Base-by-base conservation (phyloP, 441 rosid genomes). In the Pelargonium australe region DNA sequence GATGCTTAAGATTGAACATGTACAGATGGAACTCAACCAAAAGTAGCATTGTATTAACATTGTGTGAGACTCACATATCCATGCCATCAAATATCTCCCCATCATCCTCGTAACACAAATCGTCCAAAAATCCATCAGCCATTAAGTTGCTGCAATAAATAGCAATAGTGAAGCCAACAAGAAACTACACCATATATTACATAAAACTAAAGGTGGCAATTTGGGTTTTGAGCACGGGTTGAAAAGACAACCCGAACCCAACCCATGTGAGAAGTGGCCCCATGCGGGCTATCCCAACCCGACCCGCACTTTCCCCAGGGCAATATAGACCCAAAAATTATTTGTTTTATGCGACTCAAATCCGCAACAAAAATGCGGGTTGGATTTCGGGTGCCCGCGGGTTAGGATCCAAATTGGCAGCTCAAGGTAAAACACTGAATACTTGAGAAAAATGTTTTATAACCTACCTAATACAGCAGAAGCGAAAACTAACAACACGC, bases 401-500 rank as follows among this genome's bases (percentile, higher is more conserved):
- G 25, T 23, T 23, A 0, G 25, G 25, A 2, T 23, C 25, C 25
- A 23, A 23, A 23, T 23, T 23, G 25, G 2, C 25, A 23, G 2
- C 25, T 23, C 25, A 0, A 49, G 31, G 31, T 28, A 68, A 28
- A 7, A 47, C 28, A 6, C 6, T 1, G 1, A 58, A 12, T 4
- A 43, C 37, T 25, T 7, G 44, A 67, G 61, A 64, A 14, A 14
- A 37, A 64, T 63, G 58, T 14, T 68, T 28, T 47, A 41, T 16
- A 28, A 67, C 89, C 61, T 64, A 93, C 96, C 97, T 89, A 67
- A 85, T 17, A 77, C 97, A 91, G 80, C 87, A 80, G 82, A 88
- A 88, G n/a, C 83, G 90, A 72, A 87, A 85, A 72, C 95, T 85
- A 19, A 87, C 91, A 7, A 91, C 90, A 13, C 97, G 89, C 86